Evolutionary conservation across 2,329 filamentous ascomycete species (phyloP).

Genomic region (Phyllosticta citribraziliensis): DNA sequence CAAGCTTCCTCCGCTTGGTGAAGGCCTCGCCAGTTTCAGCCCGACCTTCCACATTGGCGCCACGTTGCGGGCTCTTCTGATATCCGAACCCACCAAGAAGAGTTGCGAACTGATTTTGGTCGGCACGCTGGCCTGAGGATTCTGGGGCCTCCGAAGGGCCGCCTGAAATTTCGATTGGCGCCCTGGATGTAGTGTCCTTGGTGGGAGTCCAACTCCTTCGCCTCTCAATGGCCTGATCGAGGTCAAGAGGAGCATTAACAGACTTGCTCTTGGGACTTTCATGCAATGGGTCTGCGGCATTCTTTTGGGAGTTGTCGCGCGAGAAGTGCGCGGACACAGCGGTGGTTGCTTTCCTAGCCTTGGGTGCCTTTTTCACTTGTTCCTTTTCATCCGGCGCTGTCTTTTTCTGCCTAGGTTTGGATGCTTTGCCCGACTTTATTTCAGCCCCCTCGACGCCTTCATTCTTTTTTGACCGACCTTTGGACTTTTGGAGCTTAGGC

Average conservation of each 20-base stretch:
- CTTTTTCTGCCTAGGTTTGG: conserved; percentile 3
- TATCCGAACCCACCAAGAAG: conserved; percentile 23
- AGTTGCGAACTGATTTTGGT: conserved; percentile 16
- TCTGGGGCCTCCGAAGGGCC: background rate
- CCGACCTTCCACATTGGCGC: background rate
- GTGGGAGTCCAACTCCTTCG: conserved; percentile 29
- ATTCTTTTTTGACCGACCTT: background rate
- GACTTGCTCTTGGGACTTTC: conserved; percentile 9
- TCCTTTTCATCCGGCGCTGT: background rate
- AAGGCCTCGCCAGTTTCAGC: conserved; percentile 10
- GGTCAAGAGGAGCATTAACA: conserved; percentile 14
- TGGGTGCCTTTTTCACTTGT: background rate
- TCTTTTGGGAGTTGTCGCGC: background rate
- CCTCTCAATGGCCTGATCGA: conserved; percentile 22
- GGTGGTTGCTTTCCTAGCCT: background rate
- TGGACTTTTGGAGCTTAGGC: background rate
- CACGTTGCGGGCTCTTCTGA: conserved; percentile 1
- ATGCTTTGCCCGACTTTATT: background rate
- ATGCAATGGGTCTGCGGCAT: background rate
- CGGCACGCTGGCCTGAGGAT: background rate
- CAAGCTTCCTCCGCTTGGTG: conserved; percentile 22
- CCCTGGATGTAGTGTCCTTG: conserved; percentile 15
- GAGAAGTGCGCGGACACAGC: background rate
- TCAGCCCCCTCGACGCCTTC: background rate
- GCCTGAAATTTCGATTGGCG: background rate